phyloP scores from a whole-genome alignment of 1,284 basidiomycete genomes.

The Moesziomyces antarcticus region DNA sequence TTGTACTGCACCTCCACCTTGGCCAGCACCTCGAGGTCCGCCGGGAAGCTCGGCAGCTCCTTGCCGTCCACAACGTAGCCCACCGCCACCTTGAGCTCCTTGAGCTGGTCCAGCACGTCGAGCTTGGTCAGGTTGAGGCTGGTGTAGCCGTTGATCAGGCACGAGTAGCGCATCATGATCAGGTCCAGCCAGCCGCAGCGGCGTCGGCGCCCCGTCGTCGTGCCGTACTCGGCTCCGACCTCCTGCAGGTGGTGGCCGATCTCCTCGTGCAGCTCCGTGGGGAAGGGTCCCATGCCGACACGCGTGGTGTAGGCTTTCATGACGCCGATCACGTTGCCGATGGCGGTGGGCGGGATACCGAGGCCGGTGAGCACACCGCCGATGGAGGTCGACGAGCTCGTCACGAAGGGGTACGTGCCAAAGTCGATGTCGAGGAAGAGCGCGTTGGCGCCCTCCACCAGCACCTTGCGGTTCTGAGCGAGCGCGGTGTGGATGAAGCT shows the following conservation, averaged over 20 bases:
- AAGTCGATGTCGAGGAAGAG: conserved; percentile 98
- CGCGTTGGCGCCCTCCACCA: conserved; percentile 97
- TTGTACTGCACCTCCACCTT: conserved; percentile 88
- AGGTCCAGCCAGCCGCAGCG: conserved; percentile 98
- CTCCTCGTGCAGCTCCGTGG: conserved; percentile 90
- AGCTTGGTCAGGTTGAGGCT: conserved; percentile 93
- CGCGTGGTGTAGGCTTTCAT: conserved; percentile 98
- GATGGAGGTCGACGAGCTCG: conserved; percentile 89
- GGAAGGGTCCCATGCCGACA: conserved; percentile 96
- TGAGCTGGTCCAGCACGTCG: conserved; percentile 86
- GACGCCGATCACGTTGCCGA: conserved; percentile 89
- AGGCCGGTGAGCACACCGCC: conserved; percentile 96
- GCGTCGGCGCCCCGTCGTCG: conserved; percentile 88
- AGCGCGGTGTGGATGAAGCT: conserved; percentile 86
- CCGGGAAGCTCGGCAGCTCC: conserved; percentile 89
- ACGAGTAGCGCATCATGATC: conserved; percentile 92
- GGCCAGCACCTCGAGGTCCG: conserved; percentile 84
- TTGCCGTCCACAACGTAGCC: conserved; percentile 83
- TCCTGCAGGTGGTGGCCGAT: conserved; percentile 90
- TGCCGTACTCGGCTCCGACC: conserved; percentile 90
- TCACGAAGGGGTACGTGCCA: conserved; percentile 97
- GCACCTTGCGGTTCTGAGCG: conserved; percentile 77
- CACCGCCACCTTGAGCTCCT: conserved; percentile 88
- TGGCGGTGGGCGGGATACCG: conserved; percentile 87
- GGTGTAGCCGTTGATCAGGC: conserved; percentile 95